A percentile compares a stretch with the other conserved stretches of the same genome.
phyloP scores from a whole-genome alignment of 2,329 filamentous ascomycete genomes.

The Cordyceps fumosorosea region DNA sequence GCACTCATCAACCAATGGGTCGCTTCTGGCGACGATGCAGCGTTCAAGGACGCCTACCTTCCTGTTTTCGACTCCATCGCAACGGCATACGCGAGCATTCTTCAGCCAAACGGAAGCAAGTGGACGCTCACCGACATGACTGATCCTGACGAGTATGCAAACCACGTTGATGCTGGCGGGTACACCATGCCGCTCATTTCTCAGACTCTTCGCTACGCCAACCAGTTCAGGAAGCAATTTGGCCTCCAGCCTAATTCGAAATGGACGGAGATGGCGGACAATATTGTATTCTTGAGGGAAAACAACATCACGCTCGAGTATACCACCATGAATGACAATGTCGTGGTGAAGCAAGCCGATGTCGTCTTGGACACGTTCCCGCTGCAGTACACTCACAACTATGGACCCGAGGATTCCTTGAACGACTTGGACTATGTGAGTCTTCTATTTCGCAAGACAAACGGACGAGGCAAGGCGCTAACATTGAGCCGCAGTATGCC shows the following conservation, averaged over 20 bases:
- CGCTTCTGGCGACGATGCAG: constrained; percentile 19
- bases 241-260: constrained; percentile 46
- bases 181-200: constrained; percentile 60
- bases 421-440: constrained; percentile 20
- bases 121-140: constrained; percentile 57
- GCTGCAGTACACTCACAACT: constrained; percentile 47
- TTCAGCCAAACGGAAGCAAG: constrained; percentile 51
- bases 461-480: constrained; percentile 50
- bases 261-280: constrained; percentile 18
- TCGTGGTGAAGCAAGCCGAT: constrained; percentile 63
- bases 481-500: constrained; percentile 18
- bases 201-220: constrained; percentile 49
- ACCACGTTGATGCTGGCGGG: constrained; percentile 59
- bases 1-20: constrained; percentile 21
- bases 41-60: constrained; percentile 34
- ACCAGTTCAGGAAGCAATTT: constrained; percentile 50
- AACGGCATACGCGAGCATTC: constrained; percentile 52
- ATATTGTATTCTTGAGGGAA: constrained; percentile 16
- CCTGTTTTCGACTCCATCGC: constrained; percentile 60
- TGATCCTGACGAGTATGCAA: constrained; percentile 67
- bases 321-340: constrained; percentile 57
- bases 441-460: constrained; percentile 46
- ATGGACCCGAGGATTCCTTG: constrained; percentile 16
- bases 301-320: constrained; percentile 55
- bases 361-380: constrained; percentile 61